Conservation (phyloP, 2,329 filamentous ascomycete genomes). For the Shiraia bambusicola region DNA sequence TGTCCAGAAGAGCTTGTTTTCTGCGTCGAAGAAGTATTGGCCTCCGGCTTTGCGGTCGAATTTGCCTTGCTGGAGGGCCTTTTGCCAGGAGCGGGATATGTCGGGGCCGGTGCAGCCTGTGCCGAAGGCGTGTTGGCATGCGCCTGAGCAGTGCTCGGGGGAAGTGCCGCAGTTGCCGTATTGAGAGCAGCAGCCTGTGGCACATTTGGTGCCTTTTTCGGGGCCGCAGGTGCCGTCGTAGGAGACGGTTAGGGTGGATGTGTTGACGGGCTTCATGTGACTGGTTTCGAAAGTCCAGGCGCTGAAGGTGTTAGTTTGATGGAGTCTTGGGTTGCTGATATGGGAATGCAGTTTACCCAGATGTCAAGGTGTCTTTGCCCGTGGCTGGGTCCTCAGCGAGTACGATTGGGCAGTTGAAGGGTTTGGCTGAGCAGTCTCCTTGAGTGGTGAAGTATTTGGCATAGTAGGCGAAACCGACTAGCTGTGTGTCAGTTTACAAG, state of each 20-base stretch:
- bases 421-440: slow-evolving; percentile 48
- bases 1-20: slow-evolving; percentile 68
- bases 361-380: slow-evolving; percentile 60
- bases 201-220: slow-evolving; percentile 29
- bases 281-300: slow-evolving; percentile 53
- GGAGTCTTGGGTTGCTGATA: too few species aligned
- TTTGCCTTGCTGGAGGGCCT: slow-evolving; percentile 54
- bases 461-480: slow-evolving; percentile 67
- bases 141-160: slow-evolving; percentile 32
- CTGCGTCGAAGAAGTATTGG: slow-evolving; percentile 67
- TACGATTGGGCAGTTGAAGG: slow-evolving; percentile 61
- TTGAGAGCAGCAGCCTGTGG: slow-evolving; percentile 34
- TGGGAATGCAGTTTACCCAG: slow-evolving; percentile 38
- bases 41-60: slow-evolving; percentile 63
- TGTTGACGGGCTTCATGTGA: slow-evolving; percentile 27
- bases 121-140: slow-evolving; percentile 37
- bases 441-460: slow-evolving; percentile 64
- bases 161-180: slow-evolving; percentile 37
- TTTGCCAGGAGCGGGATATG: slow-evolving; percentile 58
- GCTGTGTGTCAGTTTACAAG: neutral
- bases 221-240: slow-evolving; percentile 37
- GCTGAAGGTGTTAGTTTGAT: neutral
- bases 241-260: slow-evolving; percentile 12
- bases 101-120: slow-evolving; percentile 52
- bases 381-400: slow-evolving; percentile 61